Evolutionary conservation across 352 stramenopile species (phyloP).

Genomic region (Aphanomyces astaci): DNA sequence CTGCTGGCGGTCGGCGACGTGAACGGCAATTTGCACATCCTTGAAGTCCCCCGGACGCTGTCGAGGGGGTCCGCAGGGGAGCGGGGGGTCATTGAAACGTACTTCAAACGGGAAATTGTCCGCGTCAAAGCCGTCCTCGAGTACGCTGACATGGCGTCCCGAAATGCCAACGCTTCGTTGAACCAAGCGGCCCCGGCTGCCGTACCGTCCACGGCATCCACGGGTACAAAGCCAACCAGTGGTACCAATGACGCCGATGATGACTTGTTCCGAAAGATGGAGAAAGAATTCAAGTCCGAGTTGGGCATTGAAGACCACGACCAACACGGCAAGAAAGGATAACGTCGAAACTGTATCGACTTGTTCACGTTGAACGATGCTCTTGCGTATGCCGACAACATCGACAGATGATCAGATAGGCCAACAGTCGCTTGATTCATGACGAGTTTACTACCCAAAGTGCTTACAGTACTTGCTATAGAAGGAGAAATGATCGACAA

Average conservation of each 20-base stretch:
- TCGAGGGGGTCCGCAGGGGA: constrained; percentile 78
- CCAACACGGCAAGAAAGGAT: constrained; percentile 2
- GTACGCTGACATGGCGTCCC: constrained; percentile 9
- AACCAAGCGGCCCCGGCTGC: not conserved
- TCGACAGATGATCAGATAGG: too few species aligned
- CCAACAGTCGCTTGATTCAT: too few species aligned
- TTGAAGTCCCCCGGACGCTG: constrained; percentile 85
- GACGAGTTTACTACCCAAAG: too few species aligned
- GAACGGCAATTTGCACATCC: constrained; percentile 88
- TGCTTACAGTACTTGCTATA: too few species aligned
- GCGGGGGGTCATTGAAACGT: constrained; percentile 68
- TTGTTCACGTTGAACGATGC: too few species aligned
- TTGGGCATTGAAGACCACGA: constrained; percentile 40
- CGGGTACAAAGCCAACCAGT: constrained; percentile 22
- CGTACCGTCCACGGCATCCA: constrained; percentile 13
- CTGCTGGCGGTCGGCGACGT: constrained; percentile 87
- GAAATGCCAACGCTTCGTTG: constrained; percentile 15
- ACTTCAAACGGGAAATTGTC: constrained; percentile 86
- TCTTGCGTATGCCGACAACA: too few species aligned
- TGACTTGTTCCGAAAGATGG: constrained; percentile 70
- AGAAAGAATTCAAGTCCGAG: constrained; percentile 67
- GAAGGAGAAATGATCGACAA: too few species aligned
- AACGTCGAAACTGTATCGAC: too few species aligned
- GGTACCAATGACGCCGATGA: constrained; percentile 30
- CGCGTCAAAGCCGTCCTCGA: constrained; percentile 45